A percentile compares a stretch with the other conserved stretches of the same genome.
Evolutionary conservation across 768 basidiomycete species (phyloP).

Genomic region (Pleurotus salmoneostramineus): DNA sequence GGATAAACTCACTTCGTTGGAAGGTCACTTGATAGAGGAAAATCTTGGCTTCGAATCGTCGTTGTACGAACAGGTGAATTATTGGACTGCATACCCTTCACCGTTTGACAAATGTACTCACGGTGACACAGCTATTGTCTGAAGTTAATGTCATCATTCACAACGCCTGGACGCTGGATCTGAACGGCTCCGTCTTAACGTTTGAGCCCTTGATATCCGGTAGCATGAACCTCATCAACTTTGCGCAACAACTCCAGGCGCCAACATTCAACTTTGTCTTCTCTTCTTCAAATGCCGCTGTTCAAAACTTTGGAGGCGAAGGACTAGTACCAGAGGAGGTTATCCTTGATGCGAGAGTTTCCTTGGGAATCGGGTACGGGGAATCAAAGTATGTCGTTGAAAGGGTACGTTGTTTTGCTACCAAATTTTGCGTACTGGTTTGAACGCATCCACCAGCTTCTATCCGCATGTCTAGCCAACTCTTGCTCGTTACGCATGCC

Average conservation of each 20-base stretch:
- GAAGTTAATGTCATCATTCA: constrained; percentile 27
- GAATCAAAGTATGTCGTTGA: constrained; percentile 34
- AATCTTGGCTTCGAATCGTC: constrained; percentile 18
- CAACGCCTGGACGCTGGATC: constrained; percentile 46
- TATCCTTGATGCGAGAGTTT: constrained; percentile 17
- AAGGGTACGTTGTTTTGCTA: constrained; percentile 17
- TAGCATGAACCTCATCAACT: constrained; percentile 36
- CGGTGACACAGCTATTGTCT: constrained; percentile 16
- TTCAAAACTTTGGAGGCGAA: constrained; percentile 18
- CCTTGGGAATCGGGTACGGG: constrained; percentile 31
- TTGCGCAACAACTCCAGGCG: constrained; percentile 18
- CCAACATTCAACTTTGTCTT: constrained; percentile 27
- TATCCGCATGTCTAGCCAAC: constrained; percentile 19
- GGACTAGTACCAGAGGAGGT: constrained; percentile 24
- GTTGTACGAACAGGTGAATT: constrained; percentile 11
- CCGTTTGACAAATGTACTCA: constrained; percentile 5
- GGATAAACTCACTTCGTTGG: constrained; percentile 16
- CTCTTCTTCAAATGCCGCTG: constrained; percentile 26
- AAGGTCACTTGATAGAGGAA: constrained; percentile 19
- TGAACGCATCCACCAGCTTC: constrained; percentile 12
- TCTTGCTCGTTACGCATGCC: constrained; percentile 24
- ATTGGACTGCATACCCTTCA: too few relatives aligned
- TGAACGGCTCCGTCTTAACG: constrained; percentile 32
- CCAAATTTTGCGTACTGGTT: background rate
- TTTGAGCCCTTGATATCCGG: constrained; percentile 41